Base-by-base conservation (phyloP, 805 yeast species). In the Metschnikowia noctiluminum region DNA sequence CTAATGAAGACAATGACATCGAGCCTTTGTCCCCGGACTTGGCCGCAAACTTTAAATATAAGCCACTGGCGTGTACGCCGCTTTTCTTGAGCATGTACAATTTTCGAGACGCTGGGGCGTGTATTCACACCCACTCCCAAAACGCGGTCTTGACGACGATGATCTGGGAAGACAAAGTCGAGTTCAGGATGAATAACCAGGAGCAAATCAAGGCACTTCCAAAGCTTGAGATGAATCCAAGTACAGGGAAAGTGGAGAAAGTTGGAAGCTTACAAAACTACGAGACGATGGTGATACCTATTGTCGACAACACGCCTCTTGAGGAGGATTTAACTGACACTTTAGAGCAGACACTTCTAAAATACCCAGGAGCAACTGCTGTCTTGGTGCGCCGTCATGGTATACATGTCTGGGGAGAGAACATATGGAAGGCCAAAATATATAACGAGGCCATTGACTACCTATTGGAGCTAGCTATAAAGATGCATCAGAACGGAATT, bases 201-300 rank as follows among this genome's bases (percentile, higher is more conserved):
- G 98, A 91, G 70, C 96, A 91, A 68, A 88, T 92, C 68, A 91
- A 92, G 65, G 98, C 97, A 0, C 72, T 90, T 39, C 97, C 97
- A 2, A 76, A 74, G 56, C 61, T 73, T 32, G 50, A 62, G 41
- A 45, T 52, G 35, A 68, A 68, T 45, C 61, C 63, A 28, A 34
- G n/a, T 2, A 58, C 70, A 9, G 64, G 64, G 1, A 68, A 66
- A 51, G 76, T 81, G 34, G 76, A 76, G 14, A 80, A 78, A 58
- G 76, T 84, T 10, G 94, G 96, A 0, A 79, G 86, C 57, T 65
- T 89, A 64, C 76, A 84, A 53, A 82, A 80, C 65, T 81, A 78
- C 56, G 96, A 89, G 57, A 87, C 84, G 11, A 70, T 91, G 62
- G 81, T 77, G 14, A 86, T 92, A 30, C 97, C 98, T 15, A 92